Base-by-base conservation (phyloP, 306 rosid species). In the Calophaca sinica region DNA sequence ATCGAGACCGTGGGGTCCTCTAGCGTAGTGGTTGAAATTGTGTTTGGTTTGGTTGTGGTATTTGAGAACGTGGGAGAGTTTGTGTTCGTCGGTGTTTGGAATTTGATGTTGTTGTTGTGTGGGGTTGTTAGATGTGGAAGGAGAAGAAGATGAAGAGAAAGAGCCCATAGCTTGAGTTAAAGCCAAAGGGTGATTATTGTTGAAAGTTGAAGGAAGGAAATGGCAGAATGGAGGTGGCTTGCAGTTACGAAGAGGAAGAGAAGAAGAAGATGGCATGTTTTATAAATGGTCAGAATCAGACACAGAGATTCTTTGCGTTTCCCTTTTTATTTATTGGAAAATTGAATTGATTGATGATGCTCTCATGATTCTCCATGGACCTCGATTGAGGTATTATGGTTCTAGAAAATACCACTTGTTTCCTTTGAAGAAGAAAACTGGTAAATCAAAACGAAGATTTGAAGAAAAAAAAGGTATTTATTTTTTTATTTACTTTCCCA, bases 1-100 rank as follows among this genome's bases (percentile, higher is more conserved):
- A 65, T 94, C 98, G 12, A 94, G 96, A 15, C 97, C 96, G 10
- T 79, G 86, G 3, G 97, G 98, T 4, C 98, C 97, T 66, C 91
- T 78, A 63, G 98, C 90, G 79, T 88, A 90, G 44, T 69, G 75
- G 83, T 83, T 72, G 84, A 88, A 88, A 67, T 54, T 57, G 83
- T 94, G 98, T 72, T 94, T 94, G 81, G 98, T 91, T 55, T 86
- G 87, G 87, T 70, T 81, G 68, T 94, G 97, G 86, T 87, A 91
- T 38, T 84, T 80, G 79, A 94, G 88, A 38, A 86, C 84, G 6
- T 87, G 89, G 3, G 55, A 65, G 77, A 91, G 89, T 13, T 86
- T 84, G 48, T 81, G 45, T 53, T 86, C 61, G 32, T 89, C 81
- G 7, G 59, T 78, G 20, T 78, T 51, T 73, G 78, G 80, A 51